Percentiles rank a stretch among this genome's conserved stretches.
Evolutionary conservation across 2,329 filamentous ascomycete species (phyloP).

Genomic region (Paecilomyces dactylethromorphus): DNA sequence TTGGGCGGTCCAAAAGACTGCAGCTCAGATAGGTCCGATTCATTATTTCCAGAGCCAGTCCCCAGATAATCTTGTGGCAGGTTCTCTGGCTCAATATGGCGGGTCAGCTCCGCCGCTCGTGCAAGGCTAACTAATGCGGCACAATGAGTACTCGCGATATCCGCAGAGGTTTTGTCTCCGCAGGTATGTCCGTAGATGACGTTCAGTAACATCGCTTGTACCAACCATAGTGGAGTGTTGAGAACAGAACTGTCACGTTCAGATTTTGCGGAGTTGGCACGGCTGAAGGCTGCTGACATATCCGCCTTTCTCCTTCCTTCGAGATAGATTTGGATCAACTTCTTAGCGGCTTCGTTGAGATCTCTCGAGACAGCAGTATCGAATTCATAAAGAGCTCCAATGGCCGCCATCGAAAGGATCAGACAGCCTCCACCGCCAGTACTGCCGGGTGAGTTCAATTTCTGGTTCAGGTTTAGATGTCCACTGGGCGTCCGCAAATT

Average conservation of each 20-base stretch:
- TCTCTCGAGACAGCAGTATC: constrained; percentile 74
- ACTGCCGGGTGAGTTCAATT: constrained; percentile 48
- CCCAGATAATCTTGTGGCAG: constrained; percentile 34
- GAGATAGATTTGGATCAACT: constrained; percentile 87
- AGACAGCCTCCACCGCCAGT: constrained; percentile 79
- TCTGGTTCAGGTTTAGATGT: constrained; percentile 45
- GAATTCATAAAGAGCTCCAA: constrained; percentile 79
- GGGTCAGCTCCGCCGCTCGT: constrained; percentile 73
- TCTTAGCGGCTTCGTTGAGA: constrained; percentile 87
- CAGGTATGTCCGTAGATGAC: constrained; percentile 95
- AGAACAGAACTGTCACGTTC: constrained; percentile 57
- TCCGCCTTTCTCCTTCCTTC: constrained; percentile 86
- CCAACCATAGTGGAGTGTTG: constrained; percentile 83
- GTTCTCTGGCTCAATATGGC: constrained; percentile 30
- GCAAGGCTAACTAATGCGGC: constrained; percentile 86
- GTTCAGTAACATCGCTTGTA: constrained; percentile 94
- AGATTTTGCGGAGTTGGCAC: constrained; percentile 44
- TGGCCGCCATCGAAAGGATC: constrained; percentile 81
- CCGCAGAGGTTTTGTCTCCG: constrained; percentile 80
- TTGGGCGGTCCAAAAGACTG: constrained; percentile 27
- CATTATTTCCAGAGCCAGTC: constrained; percentile 20
- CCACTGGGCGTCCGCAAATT: constrained; percentile 52
- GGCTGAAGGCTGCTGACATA: constrained; percentile 56
- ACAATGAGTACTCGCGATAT: constrained; percentile 89
- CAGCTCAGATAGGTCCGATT: constrained; percentile 23